These are phyloP conservation scores for Fusarium brevicatenulatum DNA, from an alignment of 2,329 filamentous ascomycete genomes.

Conservation along the genomic window DNA sequence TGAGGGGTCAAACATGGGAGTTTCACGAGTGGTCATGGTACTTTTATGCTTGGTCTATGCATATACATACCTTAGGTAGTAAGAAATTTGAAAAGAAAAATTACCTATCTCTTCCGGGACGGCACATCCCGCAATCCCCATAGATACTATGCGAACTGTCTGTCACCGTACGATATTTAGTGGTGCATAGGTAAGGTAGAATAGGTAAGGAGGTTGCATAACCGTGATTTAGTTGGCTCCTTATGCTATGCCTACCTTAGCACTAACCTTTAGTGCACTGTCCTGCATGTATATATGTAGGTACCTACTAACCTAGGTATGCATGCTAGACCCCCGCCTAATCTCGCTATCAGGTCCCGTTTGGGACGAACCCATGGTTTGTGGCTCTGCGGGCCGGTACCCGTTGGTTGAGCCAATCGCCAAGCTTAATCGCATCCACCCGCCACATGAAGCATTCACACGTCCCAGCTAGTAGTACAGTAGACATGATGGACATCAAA, in stretches of 20 bases:
- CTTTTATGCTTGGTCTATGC: not conserved
- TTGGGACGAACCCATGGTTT: slow-evolving; percentile 13
- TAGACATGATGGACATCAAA: too few species aligned
- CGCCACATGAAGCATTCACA: not conserved
- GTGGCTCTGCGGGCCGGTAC: slow-evolving; percentile 30
- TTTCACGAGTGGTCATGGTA: not conserved
- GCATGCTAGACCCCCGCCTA: slow-evolving; percentile 28
- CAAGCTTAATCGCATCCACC: not conserved
- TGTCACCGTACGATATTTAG: not conserved
- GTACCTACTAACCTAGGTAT: too few species aligned
- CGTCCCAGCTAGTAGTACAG: not conserved
- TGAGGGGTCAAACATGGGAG: not conserved
- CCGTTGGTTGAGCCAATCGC: slow-evolving; percentile 19
- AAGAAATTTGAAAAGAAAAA: not conserved
- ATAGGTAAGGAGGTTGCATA: not conserved
- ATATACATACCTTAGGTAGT: not conserved
- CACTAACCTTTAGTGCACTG: not conserved
- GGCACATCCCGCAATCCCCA: slow-evolving; percentile 8
- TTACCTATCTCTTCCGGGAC: not conserved
- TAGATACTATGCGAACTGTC: not conserved
- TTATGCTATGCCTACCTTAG: not conserved
- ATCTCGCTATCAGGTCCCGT: slow-evolving; percentile 33
- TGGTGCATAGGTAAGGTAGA: not conserved
- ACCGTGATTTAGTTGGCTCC: slow-evolving; percentile 5
- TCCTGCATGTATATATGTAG: not conserved